Evolutionary conservation across 2,329 filamentous ascomycete genomes (phyloP).

Genomic region (Colletotrichum filicis): DNA sequence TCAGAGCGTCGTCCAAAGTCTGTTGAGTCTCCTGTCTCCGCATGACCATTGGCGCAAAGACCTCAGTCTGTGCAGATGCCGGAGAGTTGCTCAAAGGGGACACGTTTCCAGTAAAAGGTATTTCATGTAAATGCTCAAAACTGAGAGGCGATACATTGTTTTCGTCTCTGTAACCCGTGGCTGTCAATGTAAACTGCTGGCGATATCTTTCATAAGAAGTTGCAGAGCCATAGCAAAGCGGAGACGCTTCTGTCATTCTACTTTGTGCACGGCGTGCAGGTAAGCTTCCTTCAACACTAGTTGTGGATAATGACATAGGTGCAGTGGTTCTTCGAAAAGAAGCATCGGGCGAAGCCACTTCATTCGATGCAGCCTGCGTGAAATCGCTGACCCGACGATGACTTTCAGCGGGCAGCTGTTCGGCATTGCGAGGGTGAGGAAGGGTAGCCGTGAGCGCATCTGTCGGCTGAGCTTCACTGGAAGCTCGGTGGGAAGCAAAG

Average conservation of each 20-base stretch:
- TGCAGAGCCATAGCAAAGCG: conserved; percentile 1
- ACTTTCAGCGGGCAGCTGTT: background rate
- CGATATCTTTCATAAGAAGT: conserved; percentile 4
- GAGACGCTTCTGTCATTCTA: background rate
- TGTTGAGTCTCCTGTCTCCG: background rate
- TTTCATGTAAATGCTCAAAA: background rate
- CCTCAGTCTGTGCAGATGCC: conserved; percentile 15
- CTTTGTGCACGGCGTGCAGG: background rate
- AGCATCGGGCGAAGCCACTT: background rate
- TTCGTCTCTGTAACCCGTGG: background rate
- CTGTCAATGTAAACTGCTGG: background rate
- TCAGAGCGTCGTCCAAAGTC: conserved; percentile 30
- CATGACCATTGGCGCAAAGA: conserved; percentile 9
- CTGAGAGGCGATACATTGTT: background rate
- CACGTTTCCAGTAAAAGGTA: background rate
- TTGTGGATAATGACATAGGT: background rate
- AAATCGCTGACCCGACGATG: background rate
- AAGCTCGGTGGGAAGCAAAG: conserved; percentile 1
- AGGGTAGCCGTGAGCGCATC: background rate
- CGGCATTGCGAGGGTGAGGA: background rate
- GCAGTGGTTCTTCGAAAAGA: background rate
- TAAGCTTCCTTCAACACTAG: background rate
- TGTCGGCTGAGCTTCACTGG: background rate
- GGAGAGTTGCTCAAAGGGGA: conserved; percentile 21
- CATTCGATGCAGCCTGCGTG: background rate